Evolutionary conservation across 208 protist genomes (phyloP).

Genomic region (Trichomonas vaginalis): DNA sequence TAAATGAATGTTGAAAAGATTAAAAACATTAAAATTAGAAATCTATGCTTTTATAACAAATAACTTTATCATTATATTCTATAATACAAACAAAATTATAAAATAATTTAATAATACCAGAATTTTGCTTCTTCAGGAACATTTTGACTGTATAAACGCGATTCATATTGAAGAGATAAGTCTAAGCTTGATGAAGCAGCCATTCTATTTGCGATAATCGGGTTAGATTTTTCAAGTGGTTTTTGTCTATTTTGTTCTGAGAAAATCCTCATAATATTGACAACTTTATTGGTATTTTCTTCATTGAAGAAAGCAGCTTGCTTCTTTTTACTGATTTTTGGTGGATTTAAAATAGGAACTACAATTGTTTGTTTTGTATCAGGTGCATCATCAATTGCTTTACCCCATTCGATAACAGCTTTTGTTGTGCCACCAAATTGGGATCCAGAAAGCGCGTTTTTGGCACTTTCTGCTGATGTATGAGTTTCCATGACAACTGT

Average conservation of each 20-base stretch:
- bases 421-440: background rate
- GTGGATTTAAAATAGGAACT: background rate
- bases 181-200: background rate
- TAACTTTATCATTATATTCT: too few species aligned
- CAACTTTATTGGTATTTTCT: background rate
- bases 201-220: background rate
- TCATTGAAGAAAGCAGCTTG: conserved; percentile 10
- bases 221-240: background rate
- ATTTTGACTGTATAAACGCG: background rate
- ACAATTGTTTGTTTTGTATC: background rate
- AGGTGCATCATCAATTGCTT: background rate
- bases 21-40: too few species aligned
- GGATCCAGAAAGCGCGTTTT: background rate
- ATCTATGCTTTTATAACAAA: too few species aligned
- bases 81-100: background rate
- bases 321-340: background rate
- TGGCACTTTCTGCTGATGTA: background rate
- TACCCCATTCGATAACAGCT: background rate
- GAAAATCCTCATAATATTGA: background rate
- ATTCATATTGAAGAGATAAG: background rate
- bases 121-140: background rate
- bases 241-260: background rate
- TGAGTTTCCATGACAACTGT: background rate
- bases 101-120: background rate
- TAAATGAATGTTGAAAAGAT: too few species aligned